A percentile compares a stretch with the other conserved stretches of the same genome.
phyloP scores from a whole-genome alignment of 495 filamentous ascomycete species.

The Corynascus novoguineensis region DNA sequence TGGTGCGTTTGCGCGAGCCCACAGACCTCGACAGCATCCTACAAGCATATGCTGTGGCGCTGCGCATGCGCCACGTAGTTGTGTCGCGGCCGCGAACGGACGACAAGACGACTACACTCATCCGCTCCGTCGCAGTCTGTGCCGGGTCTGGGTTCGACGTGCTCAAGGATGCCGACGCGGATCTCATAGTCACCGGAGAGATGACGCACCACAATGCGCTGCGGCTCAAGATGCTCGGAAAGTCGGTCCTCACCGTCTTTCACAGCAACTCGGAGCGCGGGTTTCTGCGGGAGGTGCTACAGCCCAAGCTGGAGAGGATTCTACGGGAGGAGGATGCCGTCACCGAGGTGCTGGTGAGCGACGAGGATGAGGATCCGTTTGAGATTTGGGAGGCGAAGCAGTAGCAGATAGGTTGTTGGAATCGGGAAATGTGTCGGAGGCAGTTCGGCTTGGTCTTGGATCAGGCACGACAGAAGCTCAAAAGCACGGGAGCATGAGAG shows the following conservation, averaged over 20 bases:
- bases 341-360: constrained; percentile 66
- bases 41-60: constrained; percentile 38
- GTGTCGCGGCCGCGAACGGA: constrained; percentile 33
- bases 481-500: no score
- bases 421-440: neutral
- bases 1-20: constrained; percentile 56
- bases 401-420: neutral
- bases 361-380: constrained; percentile 67
- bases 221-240: constrained; percentile 80
- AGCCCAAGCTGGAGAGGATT: constrained; percentile 52
- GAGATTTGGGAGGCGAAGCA: constrained; percentile 40
- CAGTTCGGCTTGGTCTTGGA: no score
- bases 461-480: no score
- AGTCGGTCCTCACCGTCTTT: constrained; percentile 74
- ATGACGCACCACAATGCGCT: constrained; percentile 89
- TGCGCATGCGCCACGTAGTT: constrained; percentile 39
- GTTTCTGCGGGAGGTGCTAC: constrained; percentile 68
- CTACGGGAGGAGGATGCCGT: constrained; percentile 46
- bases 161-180: constrained; percentile 60
- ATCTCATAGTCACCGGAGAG: constrained; percentile 86
- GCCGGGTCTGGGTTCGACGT: constrained; percentile 77
- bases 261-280: constrained; percentile 88
- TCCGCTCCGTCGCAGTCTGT: constrained; percentile 55
- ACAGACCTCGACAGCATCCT: constrained; percentile 58
- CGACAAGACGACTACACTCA: constrained; percentile 10